Percentiles rank a stretch among this genome's conserved stretches.
Conservation (phyloP, 179 eudicot genomes). For the Corrigiola litoralis region DNA sequence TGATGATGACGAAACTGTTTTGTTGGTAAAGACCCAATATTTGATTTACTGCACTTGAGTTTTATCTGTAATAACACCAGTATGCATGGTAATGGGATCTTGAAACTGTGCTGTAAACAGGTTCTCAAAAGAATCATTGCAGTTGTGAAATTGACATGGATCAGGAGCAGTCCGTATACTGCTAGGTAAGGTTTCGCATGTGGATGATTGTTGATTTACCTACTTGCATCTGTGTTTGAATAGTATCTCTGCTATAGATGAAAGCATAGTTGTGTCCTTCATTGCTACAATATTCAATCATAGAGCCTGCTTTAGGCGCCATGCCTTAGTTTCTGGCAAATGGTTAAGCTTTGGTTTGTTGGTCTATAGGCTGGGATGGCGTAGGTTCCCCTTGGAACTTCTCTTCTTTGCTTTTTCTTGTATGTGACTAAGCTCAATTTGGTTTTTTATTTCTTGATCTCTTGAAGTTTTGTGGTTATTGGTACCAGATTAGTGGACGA, state of each 20-base stretch:
- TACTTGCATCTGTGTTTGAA: neutral
- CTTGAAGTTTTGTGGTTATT: neutral
- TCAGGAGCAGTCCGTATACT: conserved; percentile 64
- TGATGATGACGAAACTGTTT: conserved; percentile 84
- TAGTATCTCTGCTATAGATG: neutral
- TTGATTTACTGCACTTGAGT: neutral
- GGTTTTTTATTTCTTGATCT: conserved; percentile 5
- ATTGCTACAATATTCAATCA: neutral
- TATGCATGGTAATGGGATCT: neutral
- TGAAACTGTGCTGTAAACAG: conserved; percentile 24
- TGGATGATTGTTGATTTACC: neutral
- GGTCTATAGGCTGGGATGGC: neutral
- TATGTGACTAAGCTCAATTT: neutral
- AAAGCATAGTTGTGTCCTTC: neutral
- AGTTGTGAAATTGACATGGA: conserved; percentile 82
- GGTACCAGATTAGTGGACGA: conserved; percentile 88
- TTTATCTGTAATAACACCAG: neutral
- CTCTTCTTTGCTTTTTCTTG: neutral
- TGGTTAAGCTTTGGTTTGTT: neutral
- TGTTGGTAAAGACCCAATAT: conserved; percentile 51
- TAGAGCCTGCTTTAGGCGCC: neutral
- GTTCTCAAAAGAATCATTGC: conserved; percentile 58
- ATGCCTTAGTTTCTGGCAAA: neutral
- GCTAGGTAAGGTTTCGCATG: conserved; percentile 23
- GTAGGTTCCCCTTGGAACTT: neutral